These are phyloP conservation scores for Puccinia brachypodii DNA, from an alignment of 1,284 basidiomycete species.

Conservation along the genomic window DNA sequence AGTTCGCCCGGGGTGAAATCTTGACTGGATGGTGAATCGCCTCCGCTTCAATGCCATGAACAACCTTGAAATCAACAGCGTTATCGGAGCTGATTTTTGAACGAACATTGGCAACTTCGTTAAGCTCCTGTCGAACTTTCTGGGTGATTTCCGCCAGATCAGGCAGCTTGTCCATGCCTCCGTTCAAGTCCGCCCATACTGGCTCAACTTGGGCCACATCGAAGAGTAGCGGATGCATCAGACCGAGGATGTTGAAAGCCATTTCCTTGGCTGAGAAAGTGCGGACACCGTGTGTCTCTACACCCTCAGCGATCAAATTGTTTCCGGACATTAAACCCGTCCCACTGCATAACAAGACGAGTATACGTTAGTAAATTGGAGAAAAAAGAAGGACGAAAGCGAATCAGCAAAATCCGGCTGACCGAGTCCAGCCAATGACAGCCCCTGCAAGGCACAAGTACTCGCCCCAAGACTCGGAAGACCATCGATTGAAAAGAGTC, in stretches of 20 bases:
- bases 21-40: conserved; percentile 87
- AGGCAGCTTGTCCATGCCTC: conserved; percentile 93
- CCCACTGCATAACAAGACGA: conserved; percentile 78
- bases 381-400: background rate
- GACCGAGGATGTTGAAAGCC: conserved; percentile 98
- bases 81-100: conserved; percentile 91
- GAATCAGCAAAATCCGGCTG: background rate
- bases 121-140: conserved; percentile 74
- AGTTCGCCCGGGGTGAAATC: conserved; percentile 93
- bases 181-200: conserved; percentile 96
- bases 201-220: conserved; percentile 99
- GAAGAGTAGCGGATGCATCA: conserved; percentile 97
- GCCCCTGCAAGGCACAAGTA: conserved; percentile 97
- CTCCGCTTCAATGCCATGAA: conserved; percentile 89
- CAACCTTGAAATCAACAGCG: conserved; percentile 86
- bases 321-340: conserved; percentile 97
- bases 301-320: conserved; percentile 89
- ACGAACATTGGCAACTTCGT: conserved; percentile 83
- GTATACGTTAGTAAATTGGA: conserved; percentile 49
- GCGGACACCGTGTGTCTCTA: conserved; percentile 89
- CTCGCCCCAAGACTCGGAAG: conserved; percentile 98
- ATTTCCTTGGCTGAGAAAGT: conserved; percentile 99
- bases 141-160: conserved; percentile 88
- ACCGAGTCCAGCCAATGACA: conserved; percentile 78
- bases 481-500: conserved; percentile 97